A percentile compares a stretch with the other conserved stretches of the same genome.
Evolutionary conservation across 1,284 basidiomycete species (phyloP).

Genomic region (Caloboletus firmus): DNA sequence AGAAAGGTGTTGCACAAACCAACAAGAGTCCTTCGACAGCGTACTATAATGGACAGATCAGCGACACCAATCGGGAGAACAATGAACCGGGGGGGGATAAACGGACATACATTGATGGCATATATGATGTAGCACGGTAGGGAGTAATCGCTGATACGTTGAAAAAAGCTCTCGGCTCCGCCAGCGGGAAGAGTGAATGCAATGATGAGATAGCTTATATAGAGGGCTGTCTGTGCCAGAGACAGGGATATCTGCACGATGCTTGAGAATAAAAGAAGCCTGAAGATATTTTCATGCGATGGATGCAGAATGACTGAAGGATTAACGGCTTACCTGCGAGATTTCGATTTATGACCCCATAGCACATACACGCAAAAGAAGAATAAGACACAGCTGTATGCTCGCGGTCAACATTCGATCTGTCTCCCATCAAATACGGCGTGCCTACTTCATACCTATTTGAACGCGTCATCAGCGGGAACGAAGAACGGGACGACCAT

Average conservation of each 20-base stretch:
- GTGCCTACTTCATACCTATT: slow-evolving; percentile 23
- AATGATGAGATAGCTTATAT: slow-evolving; percentile 4
- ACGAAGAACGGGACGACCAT: not conserved
- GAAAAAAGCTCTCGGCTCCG: slow-evolving; percentile 10
- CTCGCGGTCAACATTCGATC: not conserved
- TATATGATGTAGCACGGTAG: slow-evolving; percentile 25
- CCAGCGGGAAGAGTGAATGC: slow-evolving; percentile 6
- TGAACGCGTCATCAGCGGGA: not conserved
- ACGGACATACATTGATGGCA: slow-evolving; percentile 15
- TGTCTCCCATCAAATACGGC: not conserved
- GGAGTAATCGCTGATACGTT: not conserved
- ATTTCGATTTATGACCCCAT: slow-evolving; percentile 9
- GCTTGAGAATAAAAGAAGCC: slow-evolving; percentile 13
- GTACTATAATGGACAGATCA: slow-evolving; percentile 5
- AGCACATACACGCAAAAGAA: slow-evolving; percentile 27
- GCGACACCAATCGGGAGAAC: not conserved
- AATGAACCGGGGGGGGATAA: not conserved
- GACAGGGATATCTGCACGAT: slow-evolving; percentile 19
- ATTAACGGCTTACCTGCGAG: slow-evolving; percentile 7
- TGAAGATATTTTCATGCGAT: not conserved
- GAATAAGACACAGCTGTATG: slow-evolving; percentile 21
- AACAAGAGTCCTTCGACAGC: slow-evolving; percentile 19
- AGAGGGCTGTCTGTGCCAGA: slow-evolving; percentile 14
- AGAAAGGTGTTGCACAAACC: slow-evolving; percentile 7
- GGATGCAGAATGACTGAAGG: not conserved